Evolutionary conservation across 2,329 filamentous ascomycete species (phyloP).

Genomic region (Botrytis fragariae): DNA sequence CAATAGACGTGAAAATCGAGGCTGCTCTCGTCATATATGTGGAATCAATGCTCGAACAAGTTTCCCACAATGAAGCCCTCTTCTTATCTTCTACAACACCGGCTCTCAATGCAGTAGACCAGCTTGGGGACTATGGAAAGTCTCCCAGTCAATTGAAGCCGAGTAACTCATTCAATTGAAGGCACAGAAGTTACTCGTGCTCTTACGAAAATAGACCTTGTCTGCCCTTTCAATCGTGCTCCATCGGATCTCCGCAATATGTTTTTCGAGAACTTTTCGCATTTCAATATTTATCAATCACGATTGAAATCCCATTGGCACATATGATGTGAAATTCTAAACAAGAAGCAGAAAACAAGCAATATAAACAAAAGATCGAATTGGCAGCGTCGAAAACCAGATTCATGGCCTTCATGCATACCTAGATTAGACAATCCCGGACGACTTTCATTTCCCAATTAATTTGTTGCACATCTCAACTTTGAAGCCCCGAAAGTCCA

Average conservation of each 20-base stretch:
- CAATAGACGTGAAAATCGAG: neutral
- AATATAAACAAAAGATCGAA: neutral
- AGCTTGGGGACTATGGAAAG: neutral
- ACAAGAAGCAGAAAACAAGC: neutral
- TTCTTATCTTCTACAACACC: neutral
- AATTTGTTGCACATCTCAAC: conserved; percentile 25
- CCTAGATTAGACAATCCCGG: neutral
- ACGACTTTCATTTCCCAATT: neutral
- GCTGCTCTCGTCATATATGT: neutral
- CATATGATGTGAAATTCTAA: neutral
- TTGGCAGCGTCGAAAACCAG: conserved; percentile 17
- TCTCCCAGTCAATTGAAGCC: neutral
- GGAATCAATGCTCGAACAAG: neutral
- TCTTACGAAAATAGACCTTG: neutral
- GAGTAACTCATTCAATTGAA: neutral
- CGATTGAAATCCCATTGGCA: neutral
- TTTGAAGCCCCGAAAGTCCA: conserved; percentile 23
- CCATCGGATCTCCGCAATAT: neutral
- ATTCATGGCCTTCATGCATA: conserved; percentile 13
- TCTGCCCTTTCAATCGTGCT: neutral
- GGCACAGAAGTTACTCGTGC: neutral
- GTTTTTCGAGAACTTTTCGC: neutral
- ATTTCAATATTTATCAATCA: neutral
- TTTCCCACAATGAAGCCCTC: neutral
- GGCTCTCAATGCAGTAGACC: neutral